These are phyloP conservation scores for Ceratobasidium papillatum DNA, from an alignment of 1,284 basidiomycete genomes.

Conservation along the genomic window DNA sequence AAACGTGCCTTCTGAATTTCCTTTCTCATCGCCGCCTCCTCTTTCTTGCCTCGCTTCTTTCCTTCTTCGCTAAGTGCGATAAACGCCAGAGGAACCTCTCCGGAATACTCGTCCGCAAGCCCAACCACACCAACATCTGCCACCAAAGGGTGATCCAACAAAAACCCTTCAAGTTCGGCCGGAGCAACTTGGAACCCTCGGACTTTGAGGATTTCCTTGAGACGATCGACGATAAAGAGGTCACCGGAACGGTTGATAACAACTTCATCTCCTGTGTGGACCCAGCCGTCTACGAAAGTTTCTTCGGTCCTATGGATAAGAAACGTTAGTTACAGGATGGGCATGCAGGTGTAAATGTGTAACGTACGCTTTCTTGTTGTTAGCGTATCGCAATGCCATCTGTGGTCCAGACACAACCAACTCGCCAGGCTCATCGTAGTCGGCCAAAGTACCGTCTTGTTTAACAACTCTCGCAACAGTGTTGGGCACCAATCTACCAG, in stretches of 20 bases:
- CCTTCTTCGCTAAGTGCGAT: slow-evolving; percentile 63
- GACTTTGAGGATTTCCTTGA: slow-evolving; percentile 58
- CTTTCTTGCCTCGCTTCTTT: slow-evolving; percentile 53
- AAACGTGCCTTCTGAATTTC: slow-evolving; percentile 12
- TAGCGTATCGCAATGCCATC: slow-evolving; percentile 63
- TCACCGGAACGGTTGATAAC: slow-evolving; percentile 64
- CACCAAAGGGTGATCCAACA: slow-evolving; percentile 76
- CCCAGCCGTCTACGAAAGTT: slow-evolving; percentile 68
- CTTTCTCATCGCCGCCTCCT: slow-evolving; percentile 57
- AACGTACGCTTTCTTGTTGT: slow-evolving; percentile 67
- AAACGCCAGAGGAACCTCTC: slow-evolving; percentile 79
- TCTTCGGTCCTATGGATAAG: slow-evolving; percentile 60
- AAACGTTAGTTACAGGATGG: not conserved
- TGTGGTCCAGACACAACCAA: slow-evolving; percentile 67
- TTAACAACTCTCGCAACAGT: slow-evolving; percentile 65
- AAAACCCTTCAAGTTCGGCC: slow-evolving; percentile 70
- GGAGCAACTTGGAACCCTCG: slow-evolving; percentile 47
- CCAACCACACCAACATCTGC: slow-evolving; percentile 78
- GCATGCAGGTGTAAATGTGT: too few species aligned
- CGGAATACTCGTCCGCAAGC: slow-evolving; percentile 77
- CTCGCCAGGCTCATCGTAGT: slow-evolving; percentile 73
- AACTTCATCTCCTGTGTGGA: slow-evolving; percentile 75
- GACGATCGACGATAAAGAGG: slow-evolving; percentile 70
- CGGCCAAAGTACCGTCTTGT: slow-evolving; percentile 65
- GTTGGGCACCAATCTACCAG: slow-evolving; percentile 66